These are phyloP conservation scores for Hylodesmum podocarpum DNA, from an alignment of 306 rosid genomes.

Conservation along the genomic window DNA sequence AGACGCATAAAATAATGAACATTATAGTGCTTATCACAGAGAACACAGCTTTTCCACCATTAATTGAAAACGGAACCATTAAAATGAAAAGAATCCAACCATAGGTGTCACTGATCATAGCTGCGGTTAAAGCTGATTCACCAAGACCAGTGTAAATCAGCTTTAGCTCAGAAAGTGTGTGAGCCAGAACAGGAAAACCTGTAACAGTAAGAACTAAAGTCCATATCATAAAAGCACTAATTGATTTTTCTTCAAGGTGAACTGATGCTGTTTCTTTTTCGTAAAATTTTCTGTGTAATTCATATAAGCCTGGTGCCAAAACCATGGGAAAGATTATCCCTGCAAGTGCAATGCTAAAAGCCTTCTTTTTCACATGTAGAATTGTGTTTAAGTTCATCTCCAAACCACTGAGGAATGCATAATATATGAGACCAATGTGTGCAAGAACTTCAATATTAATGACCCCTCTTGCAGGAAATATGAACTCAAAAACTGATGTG, in stretches of 20 bases:
- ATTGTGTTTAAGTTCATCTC: conserved; percentile 39
- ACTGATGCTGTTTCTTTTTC: too few relatives aligned
- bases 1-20: conserved; percentile 20
- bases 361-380: conserved; percentile 25
- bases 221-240: conserved; percentile 26
- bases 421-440: conserved; percentile 33
- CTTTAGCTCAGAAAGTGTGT: conserved; percentile 42
- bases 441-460: conserved; percentile 16
- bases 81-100: conserved; percentile 45
- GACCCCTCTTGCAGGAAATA: conserved; percentile 7
- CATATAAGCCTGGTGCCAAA: background rate
- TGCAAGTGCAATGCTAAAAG: conserved; percentile 8
- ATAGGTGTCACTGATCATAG: conserved; percentile 40
- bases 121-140: conserved; percentile 26
- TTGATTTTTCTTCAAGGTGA: background rate
- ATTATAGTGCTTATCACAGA: background rate
- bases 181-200: conserved; percentile 45
- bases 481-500: fast-evolving
- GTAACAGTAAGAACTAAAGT: conserved; percentile 37
- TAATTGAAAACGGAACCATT: conserved; percentile 28
- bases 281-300: background rate
- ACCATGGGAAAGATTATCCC: conserved; percentile 38
- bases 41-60: background rate
- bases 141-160: conserved; percentile 48
- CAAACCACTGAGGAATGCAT: conserved; percentile 42